A percentile compares a stretch with the other conserved stretches of the same genome.
Conservation (phyloP, 1,139 yeast genomes). For the Taphrina sp. region DNA sequence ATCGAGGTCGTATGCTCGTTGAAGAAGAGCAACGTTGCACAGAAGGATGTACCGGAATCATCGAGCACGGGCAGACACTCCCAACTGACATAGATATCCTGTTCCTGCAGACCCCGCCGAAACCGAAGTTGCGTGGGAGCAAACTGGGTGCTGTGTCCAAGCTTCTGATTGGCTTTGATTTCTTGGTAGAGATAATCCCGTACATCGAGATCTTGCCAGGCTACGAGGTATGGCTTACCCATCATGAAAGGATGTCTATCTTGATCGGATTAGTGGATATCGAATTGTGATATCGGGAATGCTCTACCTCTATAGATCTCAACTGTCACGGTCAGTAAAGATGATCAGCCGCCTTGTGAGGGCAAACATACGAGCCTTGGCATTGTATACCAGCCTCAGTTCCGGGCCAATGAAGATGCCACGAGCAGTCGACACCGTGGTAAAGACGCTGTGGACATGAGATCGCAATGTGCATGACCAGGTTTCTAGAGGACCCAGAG, state of each 20-base stretch:
- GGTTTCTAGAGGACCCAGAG: constrained; percentile 3
- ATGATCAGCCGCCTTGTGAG: no score
- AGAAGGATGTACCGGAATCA: background rate
- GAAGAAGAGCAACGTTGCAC: background rate
- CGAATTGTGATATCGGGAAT: no score
- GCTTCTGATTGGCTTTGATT: no score
- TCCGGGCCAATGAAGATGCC: background rate
- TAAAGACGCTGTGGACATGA: background rate
- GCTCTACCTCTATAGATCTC: no score
- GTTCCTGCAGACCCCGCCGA: no score
- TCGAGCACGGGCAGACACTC: constrained; percentile 13
- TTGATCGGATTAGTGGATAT: no score
- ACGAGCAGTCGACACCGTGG: background rate
- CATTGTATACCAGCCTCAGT: background rate
- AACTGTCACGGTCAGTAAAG: no score
- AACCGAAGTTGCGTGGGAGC: no score
- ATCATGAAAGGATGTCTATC: constrained; percentile 9
- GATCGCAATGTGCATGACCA: constrained; percentile 10
- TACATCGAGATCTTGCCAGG: background rate
- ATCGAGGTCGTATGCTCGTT: background rate
- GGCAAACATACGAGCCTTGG: background rate
- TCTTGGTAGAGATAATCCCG: no score
- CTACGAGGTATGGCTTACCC: background rate
- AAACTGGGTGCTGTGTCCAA: no score
- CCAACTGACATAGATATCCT: no score